Evolutionary conservation across 108 stramenopile species (phyloP).

Genomic region (Cylindrotheca fusiformis): DNA sequence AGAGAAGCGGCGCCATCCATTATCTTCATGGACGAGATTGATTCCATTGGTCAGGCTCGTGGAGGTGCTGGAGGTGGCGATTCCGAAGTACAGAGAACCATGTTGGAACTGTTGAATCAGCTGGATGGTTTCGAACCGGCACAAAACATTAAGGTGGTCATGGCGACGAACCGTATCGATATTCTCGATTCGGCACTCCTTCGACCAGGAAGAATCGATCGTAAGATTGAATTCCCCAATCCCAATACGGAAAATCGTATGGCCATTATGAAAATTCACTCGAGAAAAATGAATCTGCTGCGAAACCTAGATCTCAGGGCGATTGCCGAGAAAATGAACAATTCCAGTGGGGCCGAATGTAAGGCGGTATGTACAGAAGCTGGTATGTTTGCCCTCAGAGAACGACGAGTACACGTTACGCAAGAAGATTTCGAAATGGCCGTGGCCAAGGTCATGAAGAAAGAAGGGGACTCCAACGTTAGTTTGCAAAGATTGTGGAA

Average conservation of each 20-base stretch:
- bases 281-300: slow-evolving; percentile 96
- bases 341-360: slow-evolving; percentile 97
- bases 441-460: slow-evolving; percentile 99
- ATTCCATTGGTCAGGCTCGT: slow-evolving; percentile 92
- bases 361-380: slow-evolving; percentile 99
- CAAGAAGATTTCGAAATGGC: slow-evolving; percentile 99
- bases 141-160: slow-evolving; percentile 98
- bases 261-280: slow-evolving; percentile 95
- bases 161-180: slow-evolving; percentile 98
- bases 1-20: slow-evolving; percentile 98
- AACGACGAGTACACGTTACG: slow-evolving; percentile 98
- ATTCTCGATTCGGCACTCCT: slow-evolving; percentile 95
- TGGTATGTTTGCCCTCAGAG: slow-evolving; percentile 99
- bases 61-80: slow-evolving; percentile 93
- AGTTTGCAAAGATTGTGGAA: slow-evolving; percentile 97
- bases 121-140: slow-evolving; percentile 99
- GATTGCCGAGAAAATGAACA: slow-evolving; percentile 95
- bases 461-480: slow-evolving; percentile 95
- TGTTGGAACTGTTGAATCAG: slow-evolving; percentile 99
- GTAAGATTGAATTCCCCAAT: slow-evolving; percentile 97
- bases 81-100: slow-evolving; percentile 98
- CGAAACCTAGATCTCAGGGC: slow-evolving; percentile 91
- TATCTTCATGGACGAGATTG: slow-evolving; percentile 99
- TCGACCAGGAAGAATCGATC: slow-evolving; percentile 95
- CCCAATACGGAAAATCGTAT: slow-evolving; percentile 88